Conservation (phyloP, 2,329 filamentous ascomycete genomes). For the Shiraia bambusicola region DNA sequence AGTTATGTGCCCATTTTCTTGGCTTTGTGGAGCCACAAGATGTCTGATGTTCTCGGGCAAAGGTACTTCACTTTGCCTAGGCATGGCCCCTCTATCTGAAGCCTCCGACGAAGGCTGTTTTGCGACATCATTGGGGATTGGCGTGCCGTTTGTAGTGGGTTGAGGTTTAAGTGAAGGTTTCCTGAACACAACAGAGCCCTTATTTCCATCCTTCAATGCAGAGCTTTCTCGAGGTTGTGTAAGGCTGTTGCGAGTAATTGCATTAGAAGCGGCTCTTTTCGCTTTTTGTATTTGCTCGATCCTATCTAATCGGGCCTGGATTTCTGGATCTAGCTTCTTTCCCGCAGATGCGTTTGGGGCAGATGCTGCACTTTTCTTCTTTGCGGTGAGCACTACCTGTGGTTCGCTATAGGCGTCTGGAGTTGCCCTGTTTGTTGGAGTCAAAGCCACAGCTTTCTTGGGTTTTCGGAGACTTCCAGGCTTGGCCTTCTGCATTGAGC, state of each 20-base stretch:
- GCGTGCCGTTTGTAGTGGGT: not conserved
- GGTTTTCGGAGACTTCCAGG: conserved; percentile 14
- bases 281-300: not conserved
- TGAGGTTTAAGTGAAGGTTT: too few species aligned
- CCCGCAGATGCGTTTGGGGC: not conserved
- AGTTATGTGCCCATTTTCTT: too few species aligned
- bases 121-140: not conserved
- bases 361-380: not conserved
- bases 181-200: too few species aligned
- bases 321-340: not conserved
- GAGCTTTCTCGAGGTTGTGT: not conserved
- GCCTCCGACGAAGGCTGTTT: not conserved
- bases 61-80: conserved; percentile 9
- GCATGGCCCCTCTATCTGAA: not conserved
- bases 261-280: not conserved
- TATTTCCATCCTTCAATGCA: not conserved
- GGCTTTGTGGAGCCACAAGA: not conserved
- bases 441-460: conserved; percentile 1
- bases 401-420: not conserved
- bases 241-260: not conserved
- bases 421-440: not conserved
- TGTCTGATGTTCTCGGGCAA: conserved; percentile 5
- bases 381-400: not conserved
- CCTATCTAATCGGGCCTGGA: conserved; percentile 1
- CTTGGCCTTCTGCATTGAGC: conserved; percentile 1